phyloP scores from a whole-genome alignment of 164 flowering plant species.

The Berberis vulgaris region DNA sequence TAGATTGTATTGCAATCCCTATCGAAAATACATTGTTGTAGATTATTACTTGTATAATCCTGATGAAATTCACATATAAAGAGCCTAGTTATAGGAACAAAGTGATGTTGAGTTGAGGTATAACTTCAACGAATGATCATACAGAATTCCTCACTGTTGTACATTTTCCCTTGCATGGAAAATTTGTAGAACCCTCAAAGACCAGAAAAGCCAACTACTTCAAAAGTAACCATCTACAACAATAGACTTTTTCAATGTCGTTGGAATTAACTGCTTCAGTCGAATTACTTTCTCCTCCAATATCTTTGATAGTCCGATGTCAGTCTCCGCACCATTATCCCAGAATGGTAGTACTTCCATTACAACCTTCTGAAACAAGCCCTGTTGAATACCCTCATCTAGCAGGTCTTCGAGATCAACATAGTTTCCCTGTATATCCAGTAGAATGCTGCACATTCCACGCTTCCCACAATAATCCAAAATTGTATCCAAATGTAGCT shows the following conservation, averaged over 20 bases:
- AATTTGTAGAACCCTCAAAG: too few relatives aligned
- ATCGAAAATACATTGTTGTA: too few relatives aligned
- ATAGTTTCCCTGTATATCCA: slow-evolving; percentile 47
- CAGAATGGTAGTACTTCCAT: slow-evolving; percentile 61
- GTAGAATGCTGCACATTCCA: slow-evolving; percentile 60
- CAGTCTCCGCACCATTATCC: slow-evolving; percentile 20
- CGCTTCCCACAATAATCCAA: slow-evolving; percentile 46
- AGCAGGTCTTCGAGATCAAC: slow-evolving; percentile 38
- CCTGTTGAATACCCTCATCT: slow-evolving; percentile 37
- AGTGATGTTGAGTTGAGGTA: too few relatives aligned
- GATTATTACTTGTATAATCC: too few relatives aligned
- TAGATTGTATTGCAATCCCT: too few relatives aligned
- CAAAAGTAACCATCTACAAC: slow-evolving; percentile 61
- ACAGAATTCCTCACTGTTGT: too few relatives aligned
- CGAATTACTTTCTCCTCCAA: slow-evolving; percentile 11
- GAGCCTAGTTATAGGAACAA: too few relatives aligned
- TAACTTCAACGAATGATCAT: too few relatives aligned
- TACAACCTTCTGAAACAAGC: slow-evolving; percentile 57
- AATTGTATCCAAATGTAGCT: slow-evolving; percentile 34
- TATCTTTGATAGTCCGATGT: slow-evolving; percentile 6
- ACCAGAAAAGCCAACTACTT: not conserved
- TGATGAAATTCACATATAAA: too few relatives aligned
- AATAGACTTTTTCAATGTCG: slow-evolving; percentile 27
- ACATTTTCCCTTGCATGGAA: too few relatives aligned
- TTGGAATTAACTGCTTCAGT: slow-evolving; percentile 30